phyloP scores from a whole-genome alignment of 148 eudicot genomes.

The Arbutus unedo region DNA sequence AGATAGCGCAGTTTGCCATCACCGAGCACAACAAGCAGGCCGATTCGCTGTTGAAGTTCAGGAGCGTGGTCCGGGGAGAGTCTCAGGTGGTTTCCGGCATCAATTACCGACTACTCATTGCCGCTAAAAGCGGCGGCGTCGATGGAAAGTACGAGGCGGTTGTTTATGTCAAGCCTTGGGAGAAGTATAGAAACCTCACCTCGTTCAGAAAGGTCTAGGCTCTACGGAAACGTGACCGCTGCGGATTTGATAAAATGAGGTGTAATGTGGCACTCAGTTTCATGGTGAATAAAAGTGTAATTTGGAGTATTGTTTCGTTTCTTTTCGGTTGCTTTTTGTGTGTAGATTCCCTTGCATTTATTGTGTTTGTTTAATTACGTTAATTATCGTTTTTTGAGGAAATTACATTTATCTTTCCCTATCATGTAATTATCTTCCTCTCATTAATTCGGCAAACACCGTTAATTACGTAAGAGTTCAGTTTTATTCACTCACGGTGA shows the following conservation, averaged over 20 bases:
- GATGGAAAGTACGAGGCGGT: conserved; percentile 16
- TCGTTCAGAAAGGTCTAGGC: conserved; percentile 16
- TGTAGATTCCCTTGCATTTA: neutral
- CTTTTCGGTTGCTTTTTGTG: neutral
- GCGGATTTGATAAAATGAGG: neutral
- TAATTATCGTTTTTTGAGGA: too few species aligned
- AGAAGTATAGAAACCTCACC: conserved; percentile 14
- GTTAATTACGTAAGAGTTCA: too few species aligned
- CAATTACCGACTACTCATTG: conserved; percentile 31
- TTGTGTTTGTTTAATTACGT: too few species aligned
- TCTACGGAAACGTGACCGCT: neutral
- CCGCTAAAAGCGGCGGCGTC: conserved; percentile 13
- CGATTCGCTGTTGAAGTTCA: conserved; percentile 12
- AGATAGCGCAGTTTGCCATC: conserved; percentile 32
- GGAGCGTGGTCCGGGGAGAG: conserved; percentile 23
- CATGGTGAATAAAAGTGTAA: neutral
- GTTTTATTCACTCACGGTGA: too few species aligned
- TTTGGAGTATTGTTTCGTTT: neutral
- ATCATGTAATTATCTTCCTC: too few species aligned
- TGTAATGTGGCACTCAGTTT: neutral
- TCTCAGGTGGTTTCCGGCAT: conserved; percentile 25
- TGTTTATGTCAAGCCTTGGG: conserved; percentile 28
- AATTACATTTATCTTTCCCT: too few species aligned
- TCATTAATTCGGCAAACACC: too few species aligned
- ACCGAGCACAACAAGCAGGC: conserved; percentile 28